Conservation (phyloP, 1,139 yeast species). For the Sugiyamaella neomexicana region DNA sequence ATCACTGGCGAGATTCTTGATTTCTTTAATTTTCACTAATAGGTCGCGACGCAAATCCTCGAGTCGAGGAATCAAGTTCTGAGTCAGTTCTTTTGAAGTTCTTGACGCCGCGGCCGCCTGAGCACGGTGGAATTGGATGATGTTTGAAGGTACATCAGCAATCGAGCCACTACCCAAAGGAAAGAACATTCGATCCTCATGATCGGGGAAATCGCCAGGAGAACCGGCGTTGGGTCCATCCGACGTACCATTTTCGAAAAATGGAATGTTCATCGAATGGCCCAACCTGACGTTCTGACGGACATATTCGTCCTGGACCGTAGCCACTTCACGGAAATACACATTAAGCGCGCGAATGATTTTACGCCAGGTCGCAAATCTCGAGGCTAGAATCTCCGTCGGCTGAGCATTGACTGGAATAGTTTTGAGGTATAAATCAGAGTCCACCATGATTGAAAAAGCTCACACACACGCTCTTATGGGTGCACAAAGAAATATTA, state of each 20-base stretch:
- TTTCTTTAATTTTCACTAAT: conserved; percentile 81
- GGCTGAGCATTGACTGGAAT: conserved; percentile 66
- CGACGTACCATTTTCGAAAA: conserved; percentile 39
- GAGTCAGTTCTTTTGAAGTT: conserved; percentile 68
- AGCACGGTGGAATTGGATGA: conserved; percentile 71
- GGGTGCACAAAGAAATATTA: not conserved
- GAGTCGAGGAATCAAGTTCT: conserved; percentile 72
- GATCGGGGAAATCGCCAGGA: conserved; percentile 21
- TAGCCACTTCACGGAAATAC: conserved; percentile 76
- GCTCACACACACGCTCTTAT: too few relatives aligned
- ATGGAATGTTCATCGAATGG: conserved; percentile 69
- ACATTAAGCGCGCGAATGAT: conserved; percentile 71
- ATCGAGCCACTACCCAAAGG: conserved; percentile 81
- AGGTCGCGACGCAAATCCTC: conserved; percentile 85
- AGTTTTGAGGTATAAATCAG: conserved; percentile 24
- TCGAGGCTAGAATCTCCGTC: conserved; percentile 77
- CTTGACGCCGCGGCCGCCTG: conserved; percentile 66
- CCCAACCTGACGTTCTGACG: conserved; percentile 80
- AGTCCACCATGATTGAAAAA: conserved; percentile 8
- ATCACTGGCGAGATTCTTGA: conserved; percentile 75
- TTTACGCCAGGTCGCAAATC: conserved; percentile 86
- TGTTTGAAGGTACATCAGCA: conserved; percentile 75
- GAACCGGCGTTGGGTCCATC: conserved; percentile 7
- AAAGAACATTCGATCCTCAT: conserved; percentile 55
- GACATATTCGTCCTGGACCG: conserved; percentile 83